Evolutionary conservation across 225 moss, liverwort and hornwort species (phyloP).

Genomic region (Marchantia paleacea): DNA sequence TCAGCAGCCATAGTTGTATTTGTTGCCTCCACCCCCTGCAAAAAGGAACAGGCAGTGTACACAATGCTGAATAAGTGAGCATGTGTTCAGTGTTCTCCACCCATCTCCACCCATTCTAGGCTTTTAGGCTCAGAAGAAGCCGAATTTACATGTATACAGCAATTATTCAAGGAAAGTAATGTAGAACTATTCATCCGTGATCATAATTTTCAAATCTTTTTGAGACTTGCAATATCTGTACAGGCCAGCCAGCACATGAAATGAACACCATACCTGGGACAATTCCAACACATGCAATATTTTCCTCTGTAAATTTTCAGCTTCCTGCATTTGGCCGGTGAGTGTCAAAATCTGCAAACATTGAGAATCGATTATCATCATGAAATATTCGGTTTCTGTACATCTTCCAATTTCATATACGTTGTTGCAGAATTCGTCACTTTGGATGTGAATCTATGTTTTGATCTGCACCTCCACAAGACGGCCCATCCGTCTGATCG

Average conservation of each 20-base stretch:
- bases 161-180: neutral
- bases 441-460: neutral
- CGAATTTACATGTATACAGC: neutral
- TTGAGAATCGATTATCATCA: neutral
- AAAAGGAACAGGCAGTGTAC: neutral
- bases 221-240: neutral
- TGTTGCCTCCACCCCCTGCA: constrained; percentile 80
- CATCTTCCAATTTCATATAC: neutral
- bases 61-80: too few species aligned
- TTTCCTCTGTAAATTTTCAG: constrained; percentile 81
- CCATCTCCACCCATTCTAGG: neutral
- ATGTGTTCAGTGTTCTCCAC: too few species aligned
- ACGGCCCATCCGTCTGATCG: constrained; percentile 77
- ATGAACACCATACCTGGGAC: constrained; percentile 51
- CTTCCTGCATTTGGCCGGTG: constrained; percentile 73
- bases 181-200: neutral
- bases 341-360: constrained; percentile 60
- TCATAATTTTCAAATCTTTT: neutral
- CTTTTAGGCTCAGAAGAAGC: neutral
- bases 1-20: constrained; percentile 81
- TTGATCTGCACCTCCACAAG: constrained; percentile 68
- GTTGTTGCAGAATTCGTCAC: neutral
- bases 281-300: constrained; percentile 84
- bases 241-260: neutral
- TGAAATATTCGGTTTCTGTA: neutral